Evolutionary conservation across 192 early-diverging fungal genomes (phyloP), one percentile per base, ranked within the genome.

Genomic region (Entomortierella parvispora): DNA sequence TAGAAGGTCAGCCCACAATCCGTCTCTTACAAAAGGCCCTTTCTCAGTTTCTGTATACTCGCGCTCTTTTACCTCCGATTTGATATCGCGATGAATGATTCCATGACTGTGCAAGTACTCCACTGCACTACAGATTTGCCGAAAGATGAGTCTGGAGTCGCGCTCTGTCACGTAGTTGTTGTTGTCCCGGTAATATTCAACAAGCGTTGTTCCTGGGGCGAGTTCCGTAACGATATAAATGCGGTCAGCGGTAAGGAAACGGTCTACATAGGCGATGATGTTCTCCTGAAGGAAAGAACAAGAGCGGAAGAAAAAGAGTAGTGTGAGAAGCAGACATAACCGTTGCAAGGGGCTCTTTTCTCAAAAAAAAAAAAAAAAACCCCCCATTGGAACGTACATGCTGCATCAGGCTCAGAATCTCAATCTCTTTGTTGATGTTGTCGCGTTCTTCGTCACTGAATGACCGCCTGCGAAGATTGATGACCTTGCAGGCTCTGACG

Each of bases 41-140:
- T n/a, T n/a, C n/a, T n/a, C n/a, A n/a, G n/a, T n/a, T n/a, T n/a
- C n/a, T n/a, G n/a, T n/a, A n/a, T n/a, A n/a, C n/a, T n/a, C n/a
- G n/a, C n/a, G n/a, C n/a, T n/a, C n/a, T n/a, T n/a, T 43, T 68
- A 77, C 74, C 55, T 77, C 74, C 4, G 74, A 77, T 45, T 77
- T 77, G 60, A 77, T 77, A 18, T 77, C 74, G 17, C 74, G 60
- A 18, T 77, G 74, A 6, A 77, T 65, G 23, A 77, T 52, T 3
- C 49, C 37, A 0, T n/a, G 11, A 1, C 14, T 15, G 22, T 77
- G 74, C 6, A 77, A 40, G 48, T 77, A 77, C 4, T 53, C 32
- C 25, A 77, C 46, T 17, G 65, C 74, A 4, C 58, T 47, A n/a
- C 74, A 77, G 3, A 51, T 28, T 26, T 77, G 74, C 25, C 23